Evolutionary conservation across 2,329 filamentous ascomycete genomes (phyloP).

Genomic region (Coleophoma eucalyptorum): DNA sequence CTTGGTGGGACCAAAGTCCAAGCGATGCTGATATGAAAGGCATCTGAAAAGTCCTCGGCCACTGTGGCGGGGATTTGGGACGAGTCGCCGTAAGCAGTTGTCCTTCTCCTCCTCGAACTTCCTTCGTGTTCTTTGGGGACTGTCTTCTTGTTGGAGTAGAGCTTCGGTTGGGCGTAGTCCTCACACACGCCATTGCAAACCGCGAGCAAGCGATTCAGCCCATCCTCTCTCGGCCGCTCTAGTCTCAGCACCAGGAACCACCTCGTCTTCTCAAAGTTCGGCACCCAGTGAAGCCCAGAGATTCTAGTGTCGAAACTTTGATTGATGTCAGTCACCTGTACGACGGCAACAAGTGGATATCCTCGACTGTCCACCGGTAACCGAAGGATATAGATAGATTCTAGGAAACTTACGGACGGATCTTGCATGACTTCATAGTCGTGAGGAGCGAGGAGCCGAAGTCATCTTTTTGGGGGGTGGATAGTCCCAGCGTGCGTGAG

Average conservation of each 20-base stretch:
- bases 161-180: conserved; percentile 59
- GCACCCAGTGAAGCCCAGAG: conserved; percentile 56
- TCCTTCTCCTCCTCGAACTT: not conserved
- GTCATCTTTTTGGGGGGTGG: conserved; percentile 63
- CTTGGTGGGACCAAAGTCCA: conserved; percentile 66
- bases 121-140: conserved; percentile 2
- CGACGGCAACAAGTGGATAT: not conserved
- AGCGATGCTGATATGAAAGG: conserved; percentile 86
- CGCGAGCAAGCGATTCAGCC: conserved; percentile 58
- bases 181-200: conserved; percentile 62
- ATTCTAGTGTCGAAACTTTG: conserved; percentile 21
- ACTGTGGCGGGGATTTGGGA: conserved; percentile 1
- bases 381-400: not conserved
- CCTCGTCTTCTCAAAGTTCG: conserved; percentile 63
- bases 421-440: conserved; percentile 34
- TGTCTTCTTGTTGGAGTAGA: conserved; percentile 52
- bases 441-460: conserved; percentile 58
- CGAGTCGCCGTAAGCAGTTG: too few relatives aligned
- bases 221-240: conserved; percentile 38
- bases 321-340: conserved; percentile 10
- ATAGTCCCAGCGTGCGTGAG: conserved; percentile 74
- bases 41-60: conserved; percentile 41
- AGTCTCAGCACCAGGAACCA: conserved; percentile 82
- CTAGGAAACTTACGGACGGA: conserved; percentile 36
- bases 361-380: too few relatives aligned